phyloP scores from a whole-genome alignment of 2,329 filamentous ascomycete species.

The Pseudogymnoascus sp. region DNA sequence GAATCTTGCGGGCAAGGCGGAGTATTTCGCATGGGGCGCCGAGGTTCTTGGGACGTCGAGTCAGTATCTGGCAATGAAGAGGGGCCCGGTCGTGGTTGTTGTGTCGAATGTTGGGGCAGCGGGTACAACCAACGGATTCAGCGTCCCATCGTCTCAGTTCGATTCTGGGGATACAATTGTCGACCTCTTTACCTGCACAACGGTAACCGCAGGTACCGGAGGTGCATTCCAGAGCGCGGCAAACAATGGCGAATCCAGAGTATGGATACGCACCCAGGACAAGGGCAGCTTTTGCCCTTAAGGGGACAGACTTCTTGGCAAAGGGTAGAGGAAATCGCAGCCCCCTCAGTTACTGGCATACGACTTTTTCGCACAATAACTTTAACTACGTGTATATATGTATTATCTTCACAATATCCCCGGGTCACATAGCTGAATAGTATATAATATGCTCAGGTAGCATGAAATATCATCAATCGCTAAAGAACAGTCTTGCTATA shows the following conservation, averaged over 20 bases:
- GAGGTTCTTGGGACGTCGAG: neutral
- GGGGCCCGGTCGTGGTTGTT: neutral
- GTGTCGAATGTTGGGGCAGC: neutral
- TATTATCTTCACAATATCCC: neutral
- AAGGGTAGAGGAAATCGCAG: neutral
- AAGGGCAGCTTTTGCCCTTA: neutral
- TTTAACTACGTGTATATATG: neutral
- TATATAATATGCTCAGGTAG: neutral
- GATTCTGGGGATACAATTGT: neutral
- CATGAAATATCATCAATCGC: neutral
- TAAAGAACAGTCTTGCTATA: neutral
- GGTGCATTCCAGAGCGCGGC: neutral
- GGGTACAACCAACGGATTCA: neutral
- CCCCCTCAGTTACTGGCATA: neutral
- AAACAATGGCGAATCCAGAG: neutral
- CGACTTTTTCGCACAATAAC: neutral
- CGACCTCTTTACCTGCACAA: neutral
- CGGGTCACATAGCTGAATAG: neutral
- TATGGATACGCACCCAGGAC: neutral
- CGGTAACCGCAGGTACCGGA: neutral
- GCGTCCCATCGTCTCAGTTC: neutral
- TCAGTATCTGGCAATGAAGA: conserved; percentile 4
- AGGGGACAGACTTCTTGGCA: neutral
- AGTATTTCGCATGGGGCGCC: neutral
- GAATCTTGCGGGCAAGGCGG: neutral